These are phyloP conservation scores for Termitomyces sp. DNA, from an alignment of 768 basidiomycete species.

Conservation along the genomic window DNA sequence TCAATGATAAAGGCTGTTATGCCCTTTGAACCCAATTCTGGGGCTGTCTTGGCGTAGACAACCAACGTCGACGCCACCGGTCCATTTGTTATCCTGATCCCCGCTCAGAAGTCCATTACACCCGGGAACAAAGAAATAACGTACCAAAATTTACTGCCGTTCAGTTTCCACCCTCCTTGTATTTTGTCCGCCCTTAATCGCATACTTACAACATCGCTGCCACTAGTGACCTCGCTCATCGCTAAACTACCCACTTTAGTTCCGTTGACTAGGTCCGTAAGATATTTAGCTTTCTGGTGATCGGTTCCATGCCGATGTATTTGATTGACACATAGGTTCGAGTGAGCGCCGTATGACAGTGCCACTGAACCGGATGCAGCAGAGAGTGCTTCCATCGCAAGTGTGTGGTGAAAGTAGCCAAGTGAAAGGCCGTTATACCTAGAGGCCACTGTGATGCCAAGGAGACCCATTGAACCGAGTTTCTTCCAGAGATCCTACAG, in stretches of 20 bases:
- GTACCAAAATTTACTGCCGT: slow-evolving; percentile 93
- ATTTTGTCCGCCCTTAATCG: slow-evolving; percentile 75
- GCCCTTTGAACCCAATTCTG: slow-evolving; percentile 75
- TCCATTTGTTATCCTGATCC: slow-evolving; percentile 87
- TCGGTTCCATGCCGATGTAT: slow-evolving; percentile 83
- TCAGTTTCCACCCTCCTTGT: slow-evolving; percentile 72
- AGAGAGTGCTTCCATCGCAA: slow-evolving; percentile 95
- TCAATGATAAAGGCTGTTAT: slow-evolving; percentile 93
- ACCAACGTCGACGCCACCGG: slow-evolving; percentile 88
- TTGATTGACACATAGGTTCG: slow-evolving; percentile 85
- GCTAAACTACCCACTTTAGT: slow-evolving; percentile 86
- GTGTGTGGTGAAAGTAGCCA: slow-evolving; percentile 83
- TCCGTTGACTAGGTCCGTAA: slow-evolving; percentile 77
- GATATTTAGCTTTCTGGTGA: slow-evolving; percentile 79
- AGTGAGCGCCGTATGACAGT: slow-evolving; percentile 89
- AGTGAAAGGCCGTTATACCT: slow-evolving; percentile 80
- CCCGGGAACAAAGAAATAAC: slow-evolving; percentile 18
- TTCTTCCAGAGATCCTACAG: slow-evolving; percentile 82
- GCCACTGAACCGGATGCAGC: slow-evolving; percentile 89
- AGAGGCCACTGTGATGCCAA: slow-evolving; percentile 80
- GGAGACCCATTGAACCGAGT: slow-evolving; percentile 87
- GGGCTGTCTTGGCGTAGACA: slow-evolving; percentile 88
- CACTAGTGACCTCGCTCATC: slow-evolving; percentile 91
- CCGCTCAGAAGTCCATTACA: slow-evolving; percentile 1
- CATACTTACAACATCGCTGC: slow-evolving; percentile 98